Evolutionary conservation across 768 basidiomycete genomes (phyloP).

Genomic region (Lactarius sp.): DNA sequence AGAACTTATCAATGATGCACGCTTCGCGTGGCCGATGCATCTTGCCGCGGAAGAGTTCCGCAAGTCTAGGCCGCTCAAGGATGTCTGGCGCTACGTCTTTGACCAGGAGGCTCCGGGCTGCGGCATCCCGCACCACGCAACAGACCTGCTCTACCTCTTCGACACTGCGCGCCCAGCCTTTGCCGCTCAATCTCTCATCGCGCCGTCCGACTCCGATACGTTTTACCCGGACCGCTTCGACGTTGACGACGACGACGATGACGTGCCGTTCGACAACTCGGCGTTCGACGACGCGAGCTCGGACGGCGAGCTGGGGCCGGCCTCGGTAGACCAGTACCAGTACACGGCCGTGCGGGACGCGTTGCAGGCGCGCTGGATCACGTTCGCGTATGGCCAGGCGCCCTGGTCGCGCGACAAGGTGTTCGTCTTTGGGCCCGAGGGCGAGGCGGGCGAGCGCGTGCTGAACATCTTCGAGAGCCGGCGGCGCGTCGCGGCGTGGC

Average conservation of each 20-base stretch:
- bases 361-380: constrained; percentile 69
- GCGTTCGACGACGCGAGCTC: constrained; percentile 27
- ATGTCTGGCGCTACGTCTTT: constrained; percentile 77
- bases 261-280: constrained; percentile 35
- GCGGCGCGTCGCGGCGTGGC: constrained; percentile 56
- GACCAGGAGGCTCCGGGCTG: constrained; percentile 72
- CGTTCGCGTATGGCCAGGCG: constrained; percentile 67
- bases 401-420: constrained; percentile 69
- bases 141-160: constrained; percentile 74
- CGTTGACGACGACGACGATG: constrained; percentile 31
- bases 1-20: constrained; percentile 72
- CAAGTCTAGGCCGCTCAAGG: background rate
- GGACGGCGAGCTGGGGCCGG: constrained; percentile 47
- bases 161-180: constrained; percentile 58
- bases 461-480: constrained; percentile 60
- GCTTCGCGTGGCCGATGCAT: constrained; percentile 74
- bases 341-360: constrained; percentile 64
- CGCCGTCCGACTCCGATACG: constrained; percentile 32
- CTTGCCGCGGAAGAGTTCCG: constrained; percentile 42
- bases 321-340: constrained; percentile 56
- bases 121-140: constrained; percentile 62
- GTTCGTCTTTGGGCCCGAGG: constrained; percentile 79
- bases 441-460: constrained; percentile 71
- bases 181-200: constrained; percentile 22
- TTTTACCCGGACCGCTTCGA: constrained; percentile 30